Base-by-base conservation (phyloP, 768 basidiomycete genomes). In the Leccinum truebloodii region DNA sequence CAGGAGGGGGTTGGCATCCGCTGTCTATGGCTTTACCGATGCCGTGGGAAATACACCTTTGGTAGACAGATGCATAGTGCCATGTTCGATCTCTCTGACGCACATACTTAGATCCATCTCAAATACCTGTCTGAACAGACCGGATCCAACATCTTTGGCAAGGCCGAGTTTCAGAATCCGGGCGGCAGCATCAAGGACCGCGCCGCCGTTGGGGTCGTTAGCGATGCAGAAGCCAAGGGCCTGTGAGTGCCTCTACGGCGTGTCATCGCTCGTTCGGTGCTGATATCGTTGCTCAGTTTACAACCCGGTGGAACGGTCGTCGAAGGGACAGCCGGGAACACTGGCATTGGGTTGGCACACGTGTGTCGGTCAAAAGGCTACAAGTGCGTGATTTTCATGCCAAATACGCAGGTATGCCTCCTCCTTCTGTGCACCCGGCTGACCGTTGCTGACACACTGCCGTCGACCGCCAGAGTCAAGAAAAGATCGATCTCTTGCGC, bases 371-470 rank as follows among this genome's bases (percentile, higher is more conserved):
- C 93, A 7, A 86, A 81, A 67, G 95, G 97, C 3, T 98, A 99
- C 81, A 92, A 88, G 73, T 98, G 97, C 74, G 96, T 99, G 10
- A 99, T 99, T 70, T 99, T 92, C 83, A 98, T 99, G 96, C 96
- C 96, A 32, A 81, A 97, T 73, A 94, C 89, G 4, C 92, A 97
- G 83, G 91, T 86, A 57, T 46, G 76, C 57, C n/a, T 6, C 48
- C 2, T 3, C 41, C 4, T 26, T 3, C 10, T 14, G 1, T 16
- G 24, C 13, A 26, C 24, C 1, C 24, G 20, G 7, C 24, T 26
- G 4, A 22, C n/a, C 8, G 22, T 48, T 48, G 13, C 28, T 46
- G n/a, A 18, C 37, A 46, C 56, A 50, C 22, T 14, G n/a, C n/a
- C 49, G 28, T n/a, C 22, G 16, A 30, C 18, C 3, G 32, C 69